Evolutionary conservation across 805 yeast species (phyloP), one percentile per base, ranked within the genome.

Genomic region (Hanseniaspora guilliermondii): DNA sequence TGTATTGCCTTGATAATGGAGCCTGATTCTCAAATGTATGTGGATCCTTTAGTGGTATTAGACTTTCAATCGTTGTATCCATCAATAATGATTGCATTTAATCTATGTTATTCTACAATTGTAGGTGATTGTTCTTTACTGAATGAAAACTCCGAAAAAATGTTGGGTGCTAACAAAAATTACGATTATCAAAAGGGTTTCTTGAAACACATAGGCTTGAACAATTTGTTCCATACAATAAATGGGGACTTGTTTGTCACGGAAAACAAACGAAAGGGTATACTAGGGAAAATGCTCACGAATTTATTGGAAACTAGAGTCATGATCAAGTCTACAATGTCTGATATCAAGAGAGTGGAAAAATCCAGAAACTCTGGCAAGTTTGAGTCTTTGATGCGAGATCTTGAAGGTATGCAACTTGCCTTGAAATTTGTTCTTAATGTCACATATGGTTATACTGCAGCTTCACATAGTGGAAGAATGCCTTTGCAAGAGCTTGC

Each of bases 401-500:
- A 85, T 4, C 77, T 84, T 62, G 78, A 86, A 61, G 83, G 85
- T 56, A 73, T 91, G 54, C 98, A 93, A 60, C 65, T 86, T 40
- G 97, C 96, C 0, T 70, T 93, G 58, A 93, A 93, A 63, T 70
- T 91, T 47, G 82, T 88, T 42, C 97, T 98, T 0, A 89, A 88
- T 66, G 98, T 93, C 8, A 91, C 96, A 0, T 93, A 93, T 69
- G 98, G 98, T 0, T 93, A 93, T 64, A 76, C 97, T 0, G 84
- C 96, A 0, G 98, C 98, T 0, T 80, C 96, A 0, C 93, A 84
- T 63, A 87, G 96, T 8, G 98, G 98, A 0, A 72, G 98, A 58
- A 93, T 93, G 98, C 97, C 98, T 0, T 86, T 93, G 61, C 81
- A 95, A 0, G 97, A 89, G 64, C 75, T 93, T 32, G 96, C 98